Evolutionary conservation across 2,329 filamentous ascomycete species (phyloP), one percentile per base, ranked within the genome.

Genomic region (Seiridium cupressi): DNA sequence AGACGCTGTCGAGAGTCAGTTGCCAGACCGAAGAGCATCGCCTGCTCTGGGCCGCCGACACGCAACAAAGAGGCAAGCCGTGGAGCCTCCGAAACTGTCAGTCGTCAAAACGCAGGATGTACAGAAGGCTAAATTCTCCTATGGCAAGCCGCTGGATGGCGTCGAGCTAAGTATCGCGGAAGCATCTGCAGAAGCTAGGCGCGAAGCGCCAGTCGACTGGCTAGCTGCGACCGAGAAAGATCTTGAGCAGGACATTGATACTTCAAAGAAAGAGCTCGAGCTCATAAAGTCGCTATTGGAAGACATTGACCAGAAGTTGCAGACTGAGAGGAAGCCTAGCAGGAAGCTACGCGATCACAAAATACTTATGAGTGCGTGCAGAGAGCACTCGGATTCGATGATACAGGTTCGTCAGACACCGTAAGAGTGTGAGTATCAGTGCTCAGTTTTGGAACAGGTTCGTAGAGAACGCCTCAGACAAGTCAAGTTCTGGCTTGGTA

Each of bases 191-290:
- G 35, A 38, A 35, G 40, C 32, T 47, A 8, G 9, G 26, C 34
- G 32, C 11, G 36, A 8, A 18, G 18, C 35, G n/a, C 26, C 57
- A 32, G n/a, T 56, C 3, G 59, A 63, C 53, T 72, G 69, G 69
- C 60, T 71, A 9, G 46, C 18, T 11, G 48, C 53, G 51, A 60
- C 64, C 4, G 63, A 63, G 44, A 60, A 57, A 35, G 51, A 49
- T 9, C 58, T 70, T 44, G 57, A 54, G n/a, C 61, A 63, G 46
- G 68, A 70, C 31, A 60, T 71, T 3, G 63, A 67, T 8, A 66
- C 66, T 5, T 66, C 68, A 2, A 64, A 63, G 51, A 68, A 64
- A 31, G 70, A 72, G 53, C 61, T 71, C 3, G 64, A 66, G n/a
- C 62, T 71, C 11, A 61, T 69, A 13, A 63, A 55, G 46, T 65